A percentile compares a stretch with the other conserved stretches of the same genome.
Conservation (phyloP, 371 early-diverging fungal genomes). For the Gilbertella persicaria region DNA sequence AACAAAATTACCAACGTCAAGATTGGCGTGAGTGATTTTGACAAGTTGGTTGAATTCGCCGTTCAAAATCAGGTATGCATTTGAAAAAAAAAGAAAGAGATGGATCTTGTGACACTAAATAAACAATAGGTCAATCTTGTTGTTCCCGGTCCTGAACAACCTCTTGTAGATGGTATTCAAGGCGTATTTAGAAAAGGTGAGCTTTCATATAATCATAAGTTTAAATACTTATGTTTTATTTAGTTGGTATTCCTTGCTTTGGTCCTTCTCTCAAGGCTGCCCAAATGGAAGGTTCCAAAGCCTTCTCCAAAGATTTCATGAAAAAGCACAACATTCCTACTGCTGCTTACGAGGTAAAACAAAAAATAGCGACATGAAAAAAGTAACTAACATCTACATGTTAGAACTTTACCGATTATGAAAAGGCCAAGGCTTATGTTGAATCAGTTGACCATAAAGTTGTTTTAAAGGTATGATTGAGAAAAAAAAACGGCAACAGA, state of each 20-base stretch:
- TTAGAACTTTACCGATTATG: conserved; percentile 85
- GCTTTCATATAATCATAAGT: conserved; percentile 6
- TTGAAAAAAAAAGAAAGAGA: background rate
- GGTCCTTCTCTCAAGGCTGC: conserved; percentile 93
- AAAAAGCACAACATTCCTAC: conserved; percentile 93
- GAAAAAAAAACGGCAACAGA: conserved; percentile 6
- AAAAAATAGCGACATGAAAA: background rate
- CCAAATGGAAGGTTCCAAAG: conserved; percentile 95
- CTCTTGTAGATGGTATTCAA: conserved; percentile 91
- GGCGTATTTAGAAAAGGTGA: conserved; percentile 81
- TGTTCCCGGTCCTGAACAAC: conserved; percentile 97
- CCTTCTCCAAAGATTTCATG: conserved; percentile 98
- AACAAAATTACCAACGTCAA: conserved; percentile 80
- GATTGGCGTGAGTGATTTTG: conserved; percentile 75
- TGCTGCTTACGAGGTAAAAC: conserved; percentile 78
- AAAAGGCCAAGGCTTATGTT: conserved; percentile 75
- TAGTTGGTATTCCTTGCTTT: conserved; percentile 93
- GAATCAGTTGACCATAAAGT: conserved; percentile 61
- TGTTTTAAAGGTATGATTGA: conserved; percentile 83
- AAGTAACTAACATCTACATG: background rate
- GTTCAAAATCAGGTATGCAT: conserved; percentile 68
- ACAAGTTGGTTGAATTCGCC: conserved; percentile 79
- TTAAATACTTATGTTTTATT: background rate
- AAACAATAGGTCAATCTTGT: conserved; percentile 69
- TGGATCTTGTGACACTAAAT: background rate